These are phyloP conservation scores for Coniferiporia weirii DNA, from an alignment of 1,284 basidiomycete species.

Conservation along the genomic window DNA sequence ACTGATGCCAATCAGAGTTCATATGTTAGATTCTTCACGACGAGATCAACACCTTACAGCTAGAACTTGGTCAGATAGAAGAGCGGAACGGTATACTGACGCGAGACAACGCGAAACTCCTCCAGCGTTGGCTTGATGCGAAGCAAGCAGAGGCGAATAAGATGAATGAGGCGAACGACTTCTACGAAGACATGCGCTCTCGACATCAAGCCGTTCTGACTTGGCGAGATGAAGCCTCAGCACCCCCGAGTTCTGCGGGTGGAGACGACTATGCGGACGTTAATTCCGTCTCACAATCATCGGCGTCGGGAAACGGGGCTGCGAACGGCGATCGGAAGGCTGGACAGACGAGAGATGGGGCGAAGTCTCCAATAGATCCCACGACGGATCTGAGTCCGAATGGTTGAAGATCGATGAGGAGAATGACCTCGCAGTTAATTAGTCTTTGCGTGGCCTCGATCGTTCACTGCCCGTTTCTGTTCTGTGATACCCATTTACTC, in stretches of 20 bases:
- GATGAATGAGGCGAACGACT: conserved; percentile 90
- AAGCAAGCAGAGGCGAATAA: conserved; percentile 91
- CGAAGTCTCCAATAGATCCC: conserved; percentile 59
- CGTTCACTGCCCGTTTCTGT: background rate
- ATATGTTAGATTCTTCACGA: conserved; percentile 79
- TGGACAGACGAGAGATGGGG: conserved; percentile 66
- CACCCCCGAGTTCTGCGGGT: conserved; percentile 13
- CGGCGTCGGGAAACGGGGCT: conserved; percentile 68
- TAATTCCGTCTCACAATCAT: conserved; percentile 24
- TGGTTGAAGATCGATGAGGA: conserved; percentile 66
- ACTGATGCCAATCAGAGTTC: background rate
- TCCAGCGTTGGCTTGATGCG: conserved; percentile 93
- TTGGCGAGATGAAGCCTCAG: conserved; percentile 40
- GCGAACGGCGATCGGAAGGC: conserved; percentile 42
- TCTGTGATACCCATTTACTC: conserved; percentile 7
- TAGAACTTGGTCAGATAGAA: conserved; percentile 87
- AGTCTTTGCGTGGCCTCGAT: background rate
- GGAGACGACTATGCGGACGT: conserved; percentile 25
- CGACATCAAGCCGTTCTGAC: conserved; percentile 53
- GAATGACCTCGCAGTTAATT: background rate
- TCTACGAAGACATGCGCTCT: conserved; percentile 77
- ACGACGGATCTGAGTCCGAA: conserved; percentile 78
- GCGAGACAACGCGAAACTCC: conserved; percentile 89
- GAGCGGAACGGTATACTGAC: conserved; percentile 81
- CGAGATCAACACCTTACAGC: conserved; percentile 84